Base-by-base conservation (phyloP, 1,139 yeast species). In the Geotrichum histeridarum region DNA sequence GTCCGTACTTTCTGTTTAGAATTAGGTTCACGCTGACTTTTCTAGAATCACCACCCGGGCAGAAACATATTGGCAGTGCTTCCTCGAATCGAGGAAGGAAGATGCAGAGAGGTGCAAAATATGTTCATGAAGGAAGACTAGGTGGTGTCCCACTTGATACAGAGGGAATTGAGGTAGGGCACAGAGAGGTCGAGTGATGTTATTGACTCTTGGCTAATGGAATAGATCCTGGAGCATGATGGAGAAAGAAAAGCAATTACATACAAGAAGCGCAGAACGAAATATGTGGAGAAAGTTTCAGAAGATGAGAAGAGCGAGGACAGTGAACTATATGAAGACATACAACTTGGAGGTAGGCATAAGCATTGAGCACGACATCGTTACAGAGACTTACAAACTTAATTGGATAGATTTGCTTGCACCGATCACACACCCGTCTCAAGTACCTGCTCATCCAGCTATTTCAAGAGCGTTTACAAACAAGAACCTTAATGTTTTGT, bases 401-500 rank as follows among this genome's bases (percentile, higher is more conserved):
- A 8, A n/a, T 37, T 43, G 69, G 35, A 30, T 17, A 47, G 83
- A 83, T 50, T 73, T 90, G 30, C 72, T 93, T 57, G 81, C 84
- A 11, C 96, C 98, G 0, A 79, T 93, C 22, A 76, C 81, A 14
- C 86, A 87, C 57, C 94, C 97, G 0, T 78, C 88, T 12, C 96
- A 93, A 64, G 71, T 91, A 2, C 81, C 86, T 1, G 76, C 78
- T 1, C 93, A 88, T 64, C 84, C 84, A 7, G 81, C 90, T 0
- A 75, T 88, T 17, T 78, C 82, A 57, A 79, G 77, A 58, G 85
- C 95, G 0, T 93, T 80, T 67, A 73, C 72, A 59, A 70, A 80
- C 65, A 63, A 78, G 61, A 77, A 78, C 9, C 65, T 83, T 60
- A 75, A 71, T 63, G 77, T 73, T 35, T 69, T 91, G 61, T 86